phyloP scores from a whole-genome alignment of 2,329 filamentous ascomycete genomes.

The Fusarium poae region DNA sequence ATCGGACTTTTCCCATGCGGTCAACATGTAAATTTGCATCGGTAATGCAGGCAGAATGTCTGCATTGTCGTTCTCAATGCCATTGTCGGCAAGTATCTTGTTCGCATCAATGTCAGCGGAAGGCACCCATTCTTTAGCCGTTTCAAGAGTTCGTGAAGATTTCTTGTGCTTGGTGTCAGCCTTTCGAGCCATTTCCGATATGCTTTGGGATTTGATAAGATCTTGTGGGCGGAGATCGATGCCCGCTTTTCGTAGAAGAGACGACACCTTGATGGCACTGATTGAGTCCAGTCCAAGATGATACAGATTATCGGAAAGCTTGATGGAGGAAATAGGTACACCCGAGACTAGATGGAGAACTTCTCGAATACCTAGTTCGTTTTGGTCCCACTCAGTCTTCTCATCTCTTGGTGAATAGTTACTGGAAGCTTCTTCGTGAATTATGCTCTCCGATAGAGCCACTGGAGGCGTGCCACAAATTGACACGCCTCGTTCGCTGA shows the following conservation, averaged over 20 bases:
- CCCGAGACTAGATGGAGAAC: slow-evolving; percentile 71
- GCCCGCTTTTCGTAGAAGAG: slow-evolving; percentile 73
- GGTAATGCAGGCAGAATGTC: slow-evolving; percentile 78
- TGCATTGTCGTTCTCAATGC: slow-evolving; percentile 61
- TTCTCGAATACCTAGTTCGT: slow-evolving; percentile 58
- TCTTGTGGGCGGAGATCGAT: slow-evolving; percentile 77
- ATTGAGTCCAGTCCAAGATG: slow-evolving; percentile 93
- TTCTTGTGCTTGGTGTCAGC: slow-evolving; percentile 3
- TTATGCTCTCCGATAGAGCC: slow-evolving; percentile 5
- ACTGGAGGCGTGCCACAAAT: slow-evolving; percentile 72
- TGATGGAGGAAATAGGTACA: slow-evolving; percentile 69
- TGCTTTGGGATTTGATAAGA: slow-evolving; percentile 74
- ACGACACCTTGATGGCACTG: slow-evolving; percentile 85
- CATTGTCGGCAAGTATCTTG: slow-evolving; percentile 55
- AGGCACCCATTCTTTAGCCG: slow-evolving; percentile 46
- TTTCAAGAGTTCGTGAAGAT: neutral
- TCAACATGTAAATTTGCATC: slow-evolving; percentile 85
- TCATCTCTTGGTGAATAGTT: neutral
- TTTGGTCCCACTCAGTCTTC: slow-evolving; percentile 51
- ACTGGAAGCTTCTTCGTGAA: slow-evolving; percentile 1
- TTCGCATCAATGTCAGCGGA: slow-evolving; percentile 57
- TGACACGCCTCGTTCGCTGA: slow-evolving; percentile 65
- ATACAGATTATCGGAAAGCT: slow-evolving; percentile 75
- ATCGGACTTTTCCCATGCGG: slow-evolving; percentile 76
- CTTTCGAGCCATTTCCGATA: slow-evolving; percentile 70